These are phyloP conservation scores for Helminthosporium solani DNA, from an alignment of 2,329 filamentous ascomycete genomes.

Conservation along the genomic window DNA sequence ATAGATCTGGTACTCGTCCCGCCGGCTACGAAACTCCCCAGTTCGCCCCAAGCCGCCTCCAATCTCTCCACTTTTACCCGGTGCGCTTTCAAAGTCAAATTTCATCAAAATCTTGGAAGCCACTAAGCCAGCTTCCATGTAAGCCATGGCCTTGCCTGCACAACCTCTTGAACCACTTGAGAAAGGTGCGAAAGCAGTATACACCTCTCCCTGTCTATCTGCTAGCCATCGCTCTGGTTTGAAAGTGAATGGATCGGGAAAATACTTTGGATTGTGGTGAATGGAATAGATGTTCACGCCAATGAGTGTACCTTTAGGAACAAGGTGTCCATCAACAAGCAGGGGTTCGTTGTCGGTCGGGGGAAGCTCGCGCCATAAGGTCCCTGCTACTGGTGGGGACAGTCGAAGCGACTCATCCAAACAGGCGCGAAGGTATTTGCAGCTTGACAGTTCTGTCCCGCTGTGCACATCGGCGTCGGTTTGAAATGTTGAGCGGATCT, in stretches of 20 bases:
- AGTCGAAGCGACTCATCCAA: slow-evolving; percentile 25
- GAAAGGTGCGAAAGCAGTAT: slow-evolving; percentile 10
- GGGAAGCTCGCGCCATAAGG: slow-evolving; percentile 18
- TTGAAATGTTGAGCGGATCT: slow-evolving; percentile 11
- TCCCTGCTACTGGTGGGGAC: slow-evolving; percentile 14
- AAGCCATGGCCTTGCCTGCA: slow-evolving; percentile 11
- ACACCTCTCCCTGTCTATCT: slow-evolving; percentile 1
- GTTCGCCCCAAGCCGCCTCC: not conserved
- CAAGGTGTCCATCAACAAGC: slow-evolving; percentile 15
- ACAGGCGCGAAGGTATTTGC: slow-evolving; percentile 19
- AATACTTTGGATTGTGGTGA: slow-evolving; percentile 23
- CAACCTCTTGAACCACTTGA: slow-evolving; percentile 4
- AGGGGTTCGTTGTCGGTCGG: slow-evolving; percentile 1
- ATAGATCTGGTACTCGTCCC: slow-evolving; percentile 2
- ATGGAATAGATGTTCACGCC: slow-evolving; percentile 21
- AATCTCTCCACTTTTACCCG: slow-evolving; percentile 1
- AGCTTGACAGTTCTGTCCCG: slow-evolving; percentile 13
- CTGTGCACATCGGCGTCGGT: slow-evolving; percentile 15
- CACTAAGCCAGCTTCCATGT: slow-evolving; percentile 8
- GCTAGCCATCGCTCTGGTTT: slow-evolving; percentile 11
- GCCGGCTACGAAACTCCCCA: not conserved
- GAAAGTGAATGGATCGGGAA: slow-evolving; percentile 8
- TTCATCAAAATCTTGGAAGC: slow-evolving; percentile 7
- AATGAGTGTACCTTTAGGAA: slow-evolving; percentile 18
- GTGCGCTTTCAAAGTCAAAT: slow-evolving; percentile 11